phyloP scores from a whole-genome alignment of 345 rosid species.

The Microthlaspi erraticum region DNA sequence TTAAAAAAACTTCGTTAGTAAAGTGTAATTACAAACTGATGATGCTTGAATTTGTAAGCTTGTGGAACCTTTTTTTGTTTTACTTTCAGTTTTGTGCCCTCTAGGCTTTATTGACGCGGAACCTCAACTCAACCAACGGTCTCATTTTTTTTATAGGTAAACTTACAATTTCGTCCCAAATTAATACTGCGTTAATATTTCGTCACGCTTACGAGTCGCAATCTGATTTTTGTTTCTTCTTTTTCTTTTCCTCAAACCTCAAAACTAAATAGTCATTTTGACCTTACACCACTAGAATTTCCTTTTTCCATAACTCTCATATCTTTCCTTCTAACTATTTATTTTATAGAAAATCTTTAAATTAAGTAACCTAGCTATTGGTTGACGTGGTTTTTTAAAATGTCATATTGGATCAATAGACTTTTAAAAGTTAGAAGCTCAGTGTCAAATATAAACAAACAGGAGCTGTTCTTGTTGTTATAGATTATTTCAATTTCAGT shows the following conservation, averaged over 20 bases:
- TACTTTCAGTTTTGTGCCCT: slow-evolving; percentile 40
- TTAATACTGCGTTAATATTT: slow-evolving; percentile 54
- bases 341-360: background rate
- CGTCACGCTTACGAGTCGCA: slow-evolving; percentile 72
- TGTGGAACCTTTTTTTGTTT: background rate
- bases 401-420: background rate
- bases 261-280: slow-evolving; percentile 13
- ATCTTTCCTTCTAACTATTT: background rate
- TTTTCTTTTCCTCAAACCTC: background rate
- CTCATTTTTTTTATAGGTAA: slow-evolving; percentile 10
- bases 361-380: background rate
- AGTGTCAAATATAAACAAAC: background rate
- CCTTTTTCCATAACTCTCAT: background rate
- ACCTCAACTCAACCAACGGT: slow-evolving; percentile 40
- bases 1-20: background rate
- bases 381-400: background rate
- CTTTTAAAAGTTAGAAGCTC: background rate
- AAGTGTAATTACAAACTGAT: background rate
- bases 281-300: slow-evolving; percentile 39
- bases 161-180: background rate
- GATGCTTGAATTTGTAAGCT: background rate
- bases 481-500: background rate
- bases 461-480: background rate
- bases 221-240: background rate
- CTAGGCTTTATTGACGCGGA: slow-evolving; percentile 80